Conservation (phyloP, 2,329 filamentous ascomycete genomes). For the Aspergillus phoenicis region DNA sequence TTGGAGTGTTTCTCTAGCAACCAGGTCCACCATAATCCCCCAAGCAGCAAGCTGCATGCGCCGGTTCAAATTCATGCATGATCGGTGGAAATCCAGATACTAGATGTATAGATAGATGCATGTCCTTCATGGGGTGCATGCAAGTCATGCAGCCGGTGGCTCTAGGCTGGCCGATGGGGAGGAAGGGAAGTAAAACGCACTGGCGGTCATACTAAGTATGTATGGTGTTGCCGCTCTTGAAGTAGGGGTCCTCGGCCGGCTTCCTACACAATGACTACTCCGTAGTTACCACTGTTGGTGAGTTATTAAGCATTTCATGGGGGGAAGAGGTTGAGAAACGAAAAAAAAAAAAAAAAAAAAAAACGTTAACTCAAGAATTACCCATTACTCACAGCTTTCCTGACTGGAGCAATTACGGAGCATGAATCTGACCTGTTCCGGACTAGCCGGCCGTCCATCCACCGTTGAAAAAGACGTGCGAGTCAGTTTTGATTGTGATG, state of each 20-base stretch:
- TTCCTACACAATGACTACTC: too few relatives aligned
- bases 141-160: background rate
- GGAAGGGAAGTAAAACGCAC: background rate
- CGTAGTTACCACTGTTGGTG: too few relatives aligned
- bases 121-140: background rate
- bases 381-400: background rate
- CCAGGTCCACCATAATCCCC: background rate
- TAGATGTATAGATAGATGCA: background rate
- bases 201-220: background rate
- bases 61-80: background rate
- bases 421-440: background rate
- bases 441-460: background rate
- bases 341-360: too few relatives aligned
- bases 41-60: conserved; percentile 2
- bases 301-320: too few relatives aligned
- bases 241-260: too few relatives aligned
- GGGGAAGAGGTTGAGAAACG: too few relatives aligned
- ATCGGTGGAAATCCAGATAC: background rate
- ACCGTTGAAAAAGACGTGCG: background rate
- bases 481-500: conserved; percentile 19
- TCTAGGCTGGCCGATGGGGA: background rate
- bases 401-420: background rate
- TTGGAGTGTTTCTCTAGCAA: background rate
- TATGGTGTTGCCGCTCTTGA: too few relatives aligned
- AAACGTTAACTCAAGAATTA: background rate